Percentiles rank a stretch among this genome's conserved stretches.
phyloP scores from a whole-genome alignment of 139 green algal genomes.

The Tetradesmus obliquus region DNA sequence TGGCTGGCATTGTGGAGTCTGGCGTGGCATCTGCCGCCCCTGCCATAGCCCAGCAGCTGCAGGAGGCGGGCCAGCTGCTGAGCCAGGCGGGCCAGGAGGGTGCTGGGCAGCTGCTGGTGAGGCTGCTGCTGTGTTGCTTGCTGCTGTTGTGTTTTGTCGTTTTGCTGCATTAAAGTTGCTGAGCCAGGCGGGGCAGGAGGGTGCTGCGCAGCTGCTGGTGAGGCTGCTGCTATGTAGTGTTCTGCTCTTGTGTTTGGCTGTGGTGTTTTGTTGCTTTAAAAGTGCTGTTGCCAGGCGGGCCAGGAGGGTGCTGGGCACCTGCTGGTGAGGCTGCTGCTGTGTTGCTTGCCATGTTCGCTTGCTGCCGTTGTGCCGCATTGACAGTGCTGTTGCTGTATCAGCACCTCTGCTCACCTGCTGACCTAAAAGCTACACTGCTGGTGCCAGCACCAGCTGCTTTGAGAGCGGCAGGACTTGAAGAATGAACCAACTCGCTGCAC shows the following conservation, averaged over 20 bases:
- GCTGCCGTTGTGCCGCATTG: neutral
- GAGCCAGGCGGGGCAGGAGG: neutral
- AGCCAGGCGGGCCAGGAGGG: neutral
- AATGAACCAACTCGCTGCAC: too few species aligned
- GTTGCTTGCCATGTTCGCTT: neutral
- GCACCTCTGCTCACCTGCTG: too few species aligned
- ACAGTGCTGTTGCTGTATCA: too few species aligned
- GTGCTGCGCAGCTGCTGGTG: neutral
- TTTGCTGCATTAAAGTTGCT: too few species aligned
- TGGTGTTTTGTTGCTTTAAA: too few species aligned
- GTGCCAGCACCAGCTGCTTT: too few species aligned
- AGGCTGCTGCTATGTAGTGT: neutral
- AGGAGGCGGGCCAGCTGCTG: conserved; percentile 15
- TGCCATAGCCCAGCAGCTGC: neutral
- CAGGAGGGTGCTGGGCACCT: neutral
- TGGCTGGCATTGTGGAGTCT: neutral
- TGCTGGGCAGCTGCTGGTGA: conserved; percentile 5
- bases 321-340: neutral
- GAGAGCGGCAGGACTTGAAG: too few species aligned
- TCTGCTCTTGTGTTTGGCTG: too few species aligned
- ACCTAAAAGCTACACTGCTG: too few species aligned
- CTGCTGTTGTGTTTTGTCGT: neutral
- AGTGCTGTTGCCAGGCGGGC: neutral
- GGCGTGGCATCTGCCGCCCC: neutral
- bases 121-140: neutral